Percentiles rank a stretch among this genome's conserved stretches.
phyloP scores from a whole-genome alignment of 345 rosid species.

The Jatropha curcas region DNA sequence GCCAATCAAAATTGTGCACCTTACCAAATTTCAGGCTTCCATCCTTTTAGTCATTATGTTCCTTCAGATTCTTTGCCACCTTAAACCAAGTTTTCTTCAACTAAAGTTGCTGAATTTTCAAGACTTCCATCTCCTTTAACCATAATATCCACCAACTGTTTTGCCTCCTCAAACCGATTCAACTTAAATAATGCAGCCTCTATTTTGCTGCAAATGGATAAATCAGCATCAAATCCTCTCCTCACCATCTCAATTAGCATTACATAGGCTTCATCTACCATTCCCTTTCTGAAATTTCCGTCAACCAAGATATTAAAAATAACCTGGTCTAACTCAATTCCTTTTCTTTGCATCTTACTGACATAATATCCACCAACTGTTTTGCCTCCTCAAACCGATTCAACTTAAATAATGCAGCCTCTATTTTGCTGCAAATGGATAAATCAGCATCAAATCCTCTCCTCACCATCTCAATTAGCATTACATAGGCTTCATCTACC shows the following conservation, averaged over 20 bases:
- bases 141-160: conserved; percentile 31
- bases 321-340: conserved; percentile 40
- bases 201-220: conserved; percentile 17
- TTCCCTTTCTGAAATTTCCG: conserved; percentile 38
- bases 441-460: conserved; percentile 35
- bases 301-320: conserved; percentile 33
- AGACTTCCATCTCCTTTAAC: conserved; percentile 27
- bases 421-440: conserved; percentile 20
- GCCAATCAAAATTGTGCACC: background rate
- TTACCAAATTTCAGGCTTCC: background rate
- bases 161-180: conserved; percentile 26
- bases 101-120: background rate
- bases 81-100: background rate
- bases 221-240: conserved; percentile 36
- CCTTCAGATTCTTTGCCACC: background rate
- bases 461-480: conserved; percentile 41
- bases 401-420: conserved; percentile 24
- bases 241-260: conserved; percentile 40
- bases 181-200: conserved; percentile 27
- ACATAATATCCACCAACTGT: conserved; percentile 29
- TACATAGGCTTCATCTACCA: conserved; percentile 37
- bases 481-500: conserved; percentile 35
- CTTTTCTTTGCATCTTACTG: conserved; percentile 39
- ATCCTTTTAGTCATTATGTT: background rate
- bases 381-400: conserved; percentile 28